Percentiles rank a stretch among this genome's conserved stretches.
phyloP scores from a whole-genome alignment of 2,329 filamentous ascomycete species.

The Fusarium phyllophilum region DNA sequence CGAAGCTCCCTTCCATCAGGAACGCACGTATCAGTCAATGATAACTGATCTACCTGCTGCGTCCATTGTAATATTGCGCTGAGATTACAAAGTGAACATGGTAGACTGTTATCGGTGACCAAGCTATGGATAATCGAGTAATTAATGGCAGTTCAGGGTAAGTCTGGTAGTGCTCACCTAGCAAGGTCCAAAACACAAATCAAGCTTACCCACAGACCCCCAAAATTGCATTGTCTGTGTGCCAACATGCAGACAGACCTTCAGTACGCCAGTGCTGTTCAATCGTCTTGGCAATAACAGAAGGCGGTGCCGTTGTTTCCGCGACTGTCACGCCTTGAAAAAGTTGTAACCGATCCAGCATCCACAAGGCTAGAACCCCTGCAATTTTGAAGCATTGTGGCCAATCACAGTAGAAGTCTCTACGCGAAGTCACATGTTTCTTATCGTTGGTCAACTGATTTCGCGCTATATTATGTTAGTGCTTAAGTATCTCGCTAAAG shows the following conservation, averaged over 20 bases:
- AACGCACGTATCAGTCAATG: no score
- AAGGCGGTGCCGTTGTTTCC: not conserved
- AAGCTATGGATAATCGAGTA: no score
- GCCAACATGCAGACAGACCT: not conserved
- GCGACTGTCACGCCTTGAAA: not conserved
- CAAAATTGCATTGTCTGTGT: fast-evolving
- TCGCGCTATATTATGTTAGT: fast-evolving
- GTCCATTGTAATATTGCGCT: no score
- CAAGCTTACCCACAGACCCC: no score
- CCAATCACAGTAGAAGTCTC: fast-evolving
- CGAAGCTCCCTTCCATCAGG: no score
- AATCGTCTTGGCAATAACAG: not conserved
- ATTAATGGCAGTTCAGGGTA: not conserved
- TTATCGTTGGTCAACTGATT: fast-evolving
- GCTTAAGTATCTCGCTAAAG: fast-evolving
- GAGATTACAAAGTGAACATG: no score
- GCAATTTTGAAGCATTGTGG: fast-evolving
- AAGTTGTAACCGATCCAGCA: fast-evolving
- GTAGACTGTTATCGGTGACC: no score
- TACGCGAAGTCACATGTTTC: fast-evolving
- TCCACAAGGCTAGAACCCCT: not conserved
- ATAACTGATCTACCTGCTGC: no score
- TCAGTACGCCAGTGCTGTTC: not conserved
- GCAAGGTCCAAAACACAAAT: not conserved
- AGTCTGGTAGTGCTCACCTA: not conserved